Evolutionary conservation across 192 early-diverging fungal species (phyloP).

Genomic region (Mortierella claussenii): DNA sequence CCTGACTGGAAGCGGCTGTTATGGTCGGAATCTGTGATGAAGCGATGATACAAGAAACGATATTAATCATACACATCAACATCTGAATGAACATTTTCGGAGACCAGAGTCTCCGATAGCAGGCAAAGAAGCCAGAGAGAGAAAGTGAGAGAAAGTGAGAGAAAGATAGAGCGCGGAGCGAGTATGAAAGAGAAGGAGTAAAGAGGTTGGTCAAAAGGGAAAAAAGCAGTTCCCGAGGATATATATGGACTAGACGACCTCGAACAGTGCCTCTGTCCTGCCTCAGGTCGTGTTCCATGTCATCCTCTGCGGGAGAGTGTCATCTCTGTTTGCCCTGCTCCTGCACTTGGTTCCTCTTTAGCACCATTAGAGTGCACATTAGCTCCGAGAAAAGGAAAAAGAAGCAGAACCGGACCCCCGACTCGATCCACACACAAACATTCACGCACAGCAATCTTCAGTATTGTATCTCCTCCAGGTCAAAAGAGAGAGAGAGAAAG

Average conservation of each 20-base stretch:
- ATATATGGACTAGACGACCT: constrained; percentile 14
- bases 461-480: not conserved
- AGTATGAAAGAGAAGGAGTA: not conserved
- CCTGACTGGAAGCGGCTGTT: too few relatives aligned
- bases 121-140: not conserved
- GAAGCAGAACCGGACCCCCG: not conserved
- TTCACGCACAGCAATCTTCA: too few relatives aligned
- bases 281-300: too few relatives aligned
- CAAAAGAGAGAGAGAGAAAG: constrained; percentile 7
- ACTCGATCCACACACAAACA: too few relatives aligned
- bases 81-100: too few relatives aligned
- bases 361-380: not conserved
- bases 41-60: too few relatives aligned
- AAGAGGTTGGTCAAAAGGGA: constrained; percentile 5
- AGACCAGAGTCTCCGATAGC: too few relatives aligned
- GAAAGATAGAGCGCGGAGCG: not conserved
- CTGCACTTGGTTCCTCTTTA: constrained; percentile 11
- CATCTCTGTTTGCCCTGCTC: not conserved
- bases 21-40: too few relatives aligned
- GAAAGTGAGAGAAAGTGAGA: not conserved
- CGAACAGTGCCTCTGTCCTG: too few relatives aligned
- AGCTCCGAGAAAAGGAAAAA: not conserved
- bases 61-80: too few relatives aligned
- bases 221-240: constrained; percentile 18
- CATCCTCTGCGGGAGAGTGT: not conserved